Evolutionary conservation across 495 filamentous ascomycete species (phyloP).

Genomic region (Physcia stellaris): DNA sequence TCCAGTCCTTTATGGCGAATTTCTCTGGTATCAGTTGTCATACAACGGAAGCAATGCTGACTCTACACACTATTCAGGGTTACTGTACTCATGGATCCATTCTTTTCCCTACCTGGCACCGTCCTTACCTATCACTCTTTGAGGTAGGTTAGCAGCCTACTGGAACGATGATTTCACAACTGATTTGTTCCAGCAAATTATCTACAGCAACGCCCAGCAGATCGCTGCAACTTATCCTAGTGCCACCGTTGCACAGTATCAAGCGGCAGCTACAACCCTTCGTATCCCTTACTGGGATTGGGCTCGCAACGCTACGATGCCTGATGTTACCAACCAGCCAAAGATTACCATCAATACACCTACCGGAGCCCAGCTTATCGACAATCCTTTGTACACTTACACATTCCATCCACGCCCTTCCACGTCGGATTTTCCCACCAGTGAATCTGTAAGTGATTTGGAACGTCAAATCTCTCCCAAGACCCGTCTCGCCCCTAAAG

Average conservation of each 20-base stretch:
- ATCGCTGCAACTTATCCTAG: conserved; percentile 18
- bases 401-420: conserved; percentile 18
- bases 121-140: conserved; percentile 32
- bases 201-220: conserved; percentile 19
- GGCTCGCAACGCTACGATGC: conserved; percentile 27
- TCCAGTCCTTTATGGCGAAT: too few species aligned
- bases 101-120: conserved; percentile 27
- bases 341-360: conserved; percentile 27
- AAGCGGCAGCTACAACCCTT: conserved; percentile 32
- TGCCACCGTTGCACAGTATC: conserved; percentile 13
- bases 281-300: conserved; percentile 47
- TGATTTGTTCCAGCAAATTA: conserved; percentile 12
- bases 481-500: background rate
- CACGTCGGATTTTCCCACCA: conserved; percentile 13
- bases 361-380: conserved; percentile 16
- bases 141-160: conserved; percentile 20
- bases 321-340: conserved; percentile 19
- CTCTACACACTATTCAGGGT: too few species aligned
- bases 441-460: conserved; percentile 4
- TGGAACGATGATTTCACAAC: background rate
- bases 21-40: too few species aligned
- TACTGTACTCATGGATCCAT: conserved; percentile 16
- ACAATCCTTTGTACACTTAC: conserved; percentile 25
- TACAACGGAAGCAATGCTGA: too few species aligned
- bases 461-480: background rate